A percentile compares a stretch with the other conserved stretches of the same genome.
Evolutionary conservation across 306 rosid species (phyloP).

Genomic region (Dryas drummondii): DNA sequence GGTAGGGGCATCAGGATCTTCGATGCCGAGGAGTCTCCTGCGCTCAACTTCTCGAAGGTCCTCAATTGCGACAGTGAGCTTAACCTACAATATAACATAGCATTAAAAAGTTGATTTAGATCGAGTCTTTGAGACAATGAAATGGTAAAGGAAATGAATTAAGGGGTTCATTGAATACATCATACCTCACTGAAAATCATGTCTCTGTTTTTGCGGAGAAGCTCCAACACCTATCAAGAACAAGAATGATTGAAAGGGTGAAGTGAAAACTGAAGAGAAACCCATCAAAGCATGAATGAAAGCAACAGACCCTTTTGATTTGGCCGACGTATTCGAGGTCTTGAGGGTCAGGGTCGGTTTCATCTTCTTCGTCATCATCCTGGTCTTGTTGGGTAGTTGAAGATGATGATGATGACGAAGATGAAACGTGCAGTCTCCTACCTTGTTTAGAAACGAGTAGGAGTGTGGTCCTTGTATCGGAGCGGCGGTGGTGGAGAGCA

Average conservation of each 20-base stretch:
- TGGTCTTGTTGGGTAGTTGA: slow-evolving; percentile 26
- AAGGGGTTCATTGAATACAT: not conserved
- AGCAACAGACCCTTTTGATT: slow-evolving; percentile 56
- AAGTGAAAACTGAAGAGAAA: not conserved
- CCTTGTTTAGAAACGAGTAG: not conserved
- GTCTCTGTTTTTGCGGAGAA: slow-evolving; percentile 80
- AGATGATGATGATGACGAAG: slow-evolving; percentile 9
- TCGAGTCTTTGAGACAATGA: not conserved
- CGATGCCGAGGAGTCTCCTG: slow-evolving; percentile 84
- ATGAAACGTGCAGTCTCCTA: slow-evolving; percentile 13
- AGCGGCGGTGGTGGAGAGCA: slow-evolving; percentile 1
- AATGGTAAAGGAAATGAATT: not conserved
- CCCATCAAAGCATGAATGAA: not conserved
- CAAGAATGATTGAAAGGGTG: slow-evolving; percentile 3
- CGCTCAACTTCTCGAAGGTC: slow-evolving; percentile 94
- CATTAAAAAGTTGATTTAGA: not conserved
- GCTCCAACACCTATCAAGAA: slow-evolving; percentile 65
- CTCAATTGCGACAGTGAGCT: slow-evolving; percentile 85
- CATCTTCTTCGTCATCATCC: slow-evolving; percentile 12
- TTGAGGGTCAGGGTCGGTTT: slow-evolving; percentile 35
- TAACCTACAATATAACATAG: slow-evolving; percentile 46
- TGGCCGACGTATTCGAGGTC: slow-evolving; percentile 66
- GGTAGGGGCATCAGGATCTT: slow-evolving; percentile 72
- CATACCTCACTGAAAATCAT: slow-evolving; percentile 86
- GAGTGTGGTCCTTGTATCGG: not conserved